Base-by-base conservation (phyloP, 495 filamentous ascomycete species). In the Aspergillus kassunensis region DNA sequence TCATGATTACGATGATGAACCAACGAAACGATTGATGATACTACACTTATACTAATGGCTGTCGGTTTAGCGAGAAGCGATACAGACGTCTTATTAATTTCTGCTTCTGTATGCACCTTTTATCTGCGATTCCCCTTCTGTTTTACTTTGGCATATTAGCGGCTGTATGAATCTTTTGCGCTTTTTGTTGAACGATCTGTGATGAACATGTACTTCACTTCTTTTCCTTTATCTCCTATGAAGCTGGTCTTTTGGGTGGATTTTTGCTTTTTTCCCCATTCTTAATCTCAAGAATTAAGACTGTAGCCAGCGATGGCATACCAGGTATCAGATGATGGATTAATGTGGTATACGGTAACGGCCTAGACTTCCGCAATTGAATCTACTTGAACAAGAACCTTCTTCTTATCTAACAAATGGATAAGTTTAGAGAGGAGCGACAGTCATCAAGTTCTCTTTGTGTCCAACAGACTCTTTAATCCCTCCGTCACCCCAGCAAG, bases 211-310 rank as follows among this genome's bases (percentile, higher is more conserved):
- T 40, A 33, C 20, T 44, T 55, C 39, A 41, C 23, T 50, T 55
- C 51, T 54, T 42, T 24, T 33, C 44, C 25, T 42, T 31, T 33
- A 46, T 53, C 44, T 35, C 41, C 40, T 33, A 46, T 53, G 51
- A 45, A 55, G 53, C 53, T 50, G 53, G 53, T 30, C 33, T 41
- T 50, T 55, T 50, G 46, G 46, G 53, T 45, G 40, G 53, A 49
- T 49, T 49, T 37, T 16, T 54, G 27, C 29, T 49, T 44, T 43
- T 31, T 45, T 15, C 23, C 24, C 25, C 21, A 37, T 9, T 55
- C 6, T 39, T 44, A 43, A 19, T 31, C 11, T 35, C 8, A 18
- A 21, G 24, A 15, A 37, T 34, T 34, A 49, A 49, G 45, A 49
- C 24, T 49, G 45, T 49, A 49, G 45, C 45, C 45, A 49, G 45